phyloP scores from a whole-genome alignment of 306 rosid genomes.

The Dalbergia oliveri region DNA sequence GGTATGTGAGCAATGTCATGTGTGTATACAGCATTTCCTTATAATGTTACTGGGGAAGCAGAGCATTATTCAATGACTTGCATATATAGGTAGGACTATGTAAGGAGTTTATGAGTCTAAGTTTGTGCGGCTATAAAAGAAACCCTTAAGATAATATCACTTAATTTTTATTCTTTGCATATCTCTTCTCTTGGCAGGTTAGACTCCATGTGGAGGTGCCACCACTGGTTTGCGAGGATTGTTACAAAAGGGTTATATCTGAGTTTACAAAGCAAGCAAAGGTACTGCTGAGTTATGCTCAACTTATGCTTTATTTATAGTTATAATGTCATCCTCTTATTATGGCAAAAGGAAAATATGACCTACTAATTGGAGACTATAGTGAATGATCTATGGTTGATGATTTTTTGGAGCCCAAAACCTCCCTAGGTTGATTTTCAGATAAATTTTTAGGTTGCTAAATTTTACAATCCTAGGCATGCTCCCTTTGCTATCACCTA shows the following conservation, averaged over 20 bases:
- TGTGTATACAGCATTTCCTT: not conserved
- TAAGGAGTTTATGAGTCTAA: conserved; percentile 6
- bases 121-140: conserved; percentile 22
- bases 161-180: conserved; percentile 27
- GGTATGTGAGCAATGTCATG: not conserved
- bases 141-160: conserved; percentile 8
- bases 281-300: conserved; percentile 52
- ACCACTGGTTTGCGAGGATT: conserved; percentile 79
- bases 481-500: not conserved
- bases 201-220: conserved; percentile 88
- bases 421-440: conserved; percentile 5
- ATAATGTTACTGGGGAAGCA: not conserved
- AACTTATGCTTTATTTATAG: not conserved
- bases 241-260: conserved; percentile 67
- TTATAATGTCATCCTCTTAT: not conserved
- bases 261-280: conserved; percentile 87
- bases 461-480: conserved; percentile 24
- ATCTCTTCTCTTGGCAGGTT: conserved; percentile 64
- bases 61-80: not conserved
- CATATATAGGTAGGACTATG: not conserved
- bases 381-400: not conserved
- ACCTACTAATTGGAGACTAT: not conserved
- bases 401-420: not conserved
- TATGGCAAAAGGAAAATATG: conserved; percentile 1
- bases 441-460: conserved; percentile 5